Percentiles rank a stretch among this genome's conserved stretches.
Evolutionary conservation across 805 yeast genomes (phyloP).

Genomic region (Cyberlindnera meyerae): DNA sequence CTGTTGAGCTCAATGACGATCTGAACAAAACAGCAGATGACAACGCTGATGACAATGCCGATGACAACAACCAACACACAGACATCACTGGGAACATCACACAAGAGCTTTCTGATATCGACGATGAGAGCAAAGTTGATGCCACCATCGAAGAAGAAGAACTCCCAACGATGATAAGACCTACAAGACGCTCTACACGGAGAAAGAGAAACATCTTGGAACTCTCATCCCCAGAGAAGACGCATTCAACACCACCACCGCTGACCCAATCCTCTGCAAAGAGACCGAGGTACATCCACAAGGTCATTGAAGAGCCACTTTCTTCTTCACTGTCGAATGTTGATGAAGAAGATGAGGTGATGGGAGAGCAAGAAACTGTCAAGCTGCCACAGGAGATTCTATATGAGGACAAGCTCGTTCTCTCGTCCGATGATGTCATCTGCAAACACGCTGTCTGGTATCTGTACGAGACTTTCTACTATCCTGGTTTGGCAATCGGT

Average conservation of each 20-base stretch:
- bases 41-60: neutral
- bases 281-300: no score
- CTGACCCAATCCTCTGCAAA: no score
- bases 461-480: conserved; percentile 41
- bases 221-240: no score
- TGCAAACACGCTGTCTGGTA: conserved; percentile 48
- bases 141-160: conserved; percentile 13
- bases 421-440: conserved; percentile 27
- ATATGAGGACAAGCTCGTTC: conserved; percentile 5
- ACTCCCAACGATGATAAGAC: no score
- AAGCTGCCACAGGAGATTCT: conserved; percentile 3
- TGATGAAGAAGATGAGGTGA: no score
- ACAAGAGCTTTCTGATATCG: conserved; percentile 27
- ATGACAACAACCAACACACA: neutral
- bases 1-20: neutral
- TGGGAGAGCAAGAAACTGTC: no score
- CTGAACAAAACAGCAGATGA: neutral
- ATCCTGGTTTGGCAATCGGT: conserved; percentile 41
- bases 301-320: no score
- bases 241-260: no score
- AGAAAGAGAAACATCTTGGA: conserved; percentile 3
- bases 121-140: conserved; percentile 22
- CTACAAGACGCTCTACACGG: no score
- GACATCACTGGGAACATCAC: conserved; percentile 19
- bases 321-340: no score